These are phyloP conservation scores for Xylariaceae sp. DNA, from an alignment of 2,329 filamentous ascomycete genomes.

Conservation along the genomic window DNA sequence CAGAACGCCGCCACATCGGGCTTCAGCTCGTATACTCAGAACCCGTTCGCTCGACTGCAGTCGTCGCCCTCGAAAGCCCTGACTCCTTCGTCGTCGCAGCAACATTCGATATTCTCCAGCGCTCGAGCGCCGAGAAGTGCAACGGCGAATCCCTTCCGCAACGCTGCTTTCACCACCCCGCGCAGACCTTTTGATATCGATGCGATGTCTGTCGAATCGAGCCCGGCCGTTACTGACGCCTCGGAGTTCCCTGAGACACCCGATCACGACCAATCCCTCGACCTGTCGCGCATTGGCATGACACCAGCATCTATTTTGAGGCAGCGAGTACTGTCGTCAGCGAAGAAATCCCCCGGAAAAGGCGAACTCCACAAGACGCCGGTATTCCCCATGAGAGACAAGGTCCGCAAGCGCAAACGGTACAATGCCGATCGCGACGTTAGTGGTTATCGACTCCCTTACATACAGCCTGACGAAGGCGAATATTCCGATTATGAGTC, in stretches of 20 bases:
- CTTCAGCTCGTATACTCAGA: constrained; percentile 34
- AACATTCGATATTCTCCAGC: constrained; percentile 42
- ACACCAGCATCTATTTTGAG: constrained; percentile 46
- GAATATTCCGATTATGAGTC: constrained; percentile 48
- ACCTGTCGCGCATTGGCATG: constrained; percentile 40
- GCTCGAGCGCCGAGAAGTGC: constrained; percentile 39
- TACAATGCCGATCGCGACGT: constrained; percentile 49
- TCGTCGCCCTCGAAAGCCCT: constrained; percentile 38
- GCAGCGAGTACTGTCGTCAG: constrained; percentile 34
- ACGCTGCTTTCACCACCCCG: constrained; percentile 60
- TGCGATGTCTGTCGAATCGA: constrained; percentile 51
- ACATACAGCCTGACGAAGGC: constrained; percentile 38
- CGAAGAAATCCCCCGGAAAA: constrained; percentile 49
- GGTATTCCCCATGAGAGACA: constrained; percentile 37
- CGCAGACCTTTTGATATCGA: constrained; percentile 52
- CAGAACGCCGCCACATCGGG: constrained; percentile 31
- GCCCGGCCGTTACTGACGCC: constrained; percentile 53
- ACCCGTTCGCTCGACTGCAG: constrained; percentile 25
- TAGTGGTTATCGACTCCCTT: constrained; percentile 41
- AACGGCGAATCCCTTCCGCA: constrained; percentile 52
- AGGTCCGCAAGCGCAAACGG: constrained; percentile 51
- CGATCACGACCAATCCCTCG: constrained; percentile 43
- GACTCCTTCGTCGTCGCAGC: constrained; percentile 29
- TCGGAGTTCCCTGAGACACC: constrained; percentile 52
- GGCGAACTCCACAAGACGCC: constrained; percentile 53